Conservation (phyloP, 306 rosid species). For the Cicer arietinum region DNA sequence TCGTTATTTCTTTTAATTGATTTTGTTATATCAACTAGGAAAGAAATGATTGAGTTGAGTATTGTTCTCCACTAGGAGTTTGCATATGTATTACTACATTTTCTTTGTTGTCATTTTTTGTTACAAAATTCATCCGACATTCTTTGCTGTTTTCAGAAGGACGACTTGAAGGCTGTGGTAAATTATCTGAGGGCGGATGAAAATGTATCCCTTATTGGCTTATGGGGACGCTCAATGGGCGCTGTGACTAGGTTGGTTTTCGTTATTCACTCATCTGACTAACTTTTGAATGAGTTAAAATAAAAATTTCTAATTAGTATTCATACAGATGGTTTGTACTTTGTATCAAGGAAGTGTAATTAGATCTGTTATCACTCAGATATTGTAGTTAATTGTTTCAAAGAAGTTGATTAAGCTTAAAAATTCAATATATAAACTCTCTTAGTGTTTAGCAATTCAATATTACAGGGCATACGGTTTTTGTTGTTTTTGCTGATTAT, state of each 20-base stretch:
- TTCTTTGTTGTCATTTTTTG: slow-evolving; percentile 20
- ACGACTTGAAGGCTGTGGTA: slow-evolving; percentile 81
- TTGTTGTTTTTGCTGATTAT: slow-evolving; percentile 49
- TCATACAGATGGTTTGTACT: no score
- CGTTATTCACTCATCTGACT: slow-evolving; percentile 43
- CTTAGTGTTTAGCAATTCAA: not conserved
- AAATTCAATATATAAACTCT: slow-evolving; percentile 15
- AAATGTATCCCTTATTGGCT: slow-evolving; percentile 90
- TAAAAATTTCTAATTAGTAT: not conserved
- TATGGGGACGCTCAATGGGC: slow-evolving; percentile 99
- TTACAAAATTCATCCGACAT: slow-evolving; percentile 29
- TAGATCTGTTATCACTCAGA: no score
- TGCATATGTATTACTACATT: slow-evolving; percentile 1
- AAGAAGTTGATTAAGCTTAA: not conserved
- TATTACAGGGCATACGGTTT: slow-evolving; percentile 20
- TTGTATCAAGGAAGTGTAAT: no score
- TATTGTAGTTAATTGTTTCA: no score
- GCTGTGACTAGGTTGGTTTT: slow-evolving; percentile 92
- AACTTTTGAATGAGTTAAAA: slow-evolving; percentile 7
- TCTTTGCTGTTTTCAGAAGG: slow-evolving; percentile 69
- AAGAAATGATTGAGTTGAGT: slow-evolving; percentile 7
- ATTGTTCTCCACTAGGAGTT: slow-evolving; percentile 4
- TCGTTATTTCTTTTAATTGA: slow-evolving; percentile 5
- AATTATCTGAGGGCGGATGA: slow-evolving; percentile 86
- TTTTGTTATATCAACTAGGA: slow-evolving; percentile 23